Evolutionary conservation across 2,329 filamentous ascomycete species (phyloP).

Genomic region (Metarhizium brunneum): DNA sequence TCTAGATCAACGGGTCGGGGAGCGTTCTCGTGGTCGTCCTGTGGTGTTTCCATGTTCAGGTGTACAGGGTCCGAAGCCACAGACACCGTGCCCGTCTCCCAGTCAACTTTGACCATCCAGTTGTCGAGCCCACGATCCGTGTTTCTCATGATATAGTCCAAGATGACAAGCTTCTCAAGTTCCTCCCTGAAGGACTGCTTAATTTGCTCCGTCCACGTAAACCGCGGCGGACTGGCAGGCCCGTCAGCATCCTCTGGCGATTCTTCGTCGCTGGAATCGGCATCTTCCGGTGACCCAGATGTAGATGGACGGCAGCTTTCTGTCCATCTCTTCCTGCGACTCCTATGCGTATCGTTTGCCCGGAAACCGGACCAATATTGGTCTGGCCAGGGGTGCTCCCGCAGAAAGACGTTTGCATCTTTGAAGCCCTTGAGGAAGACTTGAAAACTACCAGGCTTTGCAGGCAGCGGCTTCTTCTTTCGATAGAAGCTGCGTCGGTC

Average conservation of each 20-base stretch:
- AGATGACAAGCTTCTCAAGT: slow-evolving; percentile 89
- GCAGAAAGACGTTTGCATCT: slow-evolving; percentile 89
- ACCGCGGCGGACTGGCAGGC: slow-evolving; percentile 45
- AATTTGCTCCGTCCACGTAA: slow-evolving; percentile 78
- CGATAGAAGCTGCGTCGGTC: slow-evolving; percentile 80
- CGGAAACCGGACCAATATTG: slow-evolving; percentile 67
- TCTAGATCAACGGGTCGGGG: slow-evolving; percentile 51
- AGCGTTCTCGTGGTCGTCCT: slow-evolving; percentile 30
- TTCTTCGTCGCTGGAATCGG: slow-evolving; percentile 55
- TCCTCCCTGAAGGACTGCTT: slow-evolving; percentile 93
- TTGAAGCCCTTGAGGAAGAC: slow-evolving; percentile 96
- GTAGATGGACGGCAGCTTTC: slow-evolving; percentile 66
- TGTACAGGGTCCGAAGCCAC: slow-evolving; percentile 74
- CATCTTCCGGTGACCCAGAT: slow-evolving; percentile 43
- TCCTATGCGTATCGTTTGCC: slow-evolving; percentile 55
- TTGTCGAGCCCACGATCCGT: slow-evolving; percentile 95
- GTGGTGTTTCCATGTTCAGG: slow-evolving; percentile 48
- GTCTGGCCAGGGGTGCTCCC: slow-evolving; percentile 95
- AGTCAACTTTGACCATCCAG: slow-evolving; percentile 98
- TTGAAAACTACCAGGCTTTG: slow-evolving; percentile 93
- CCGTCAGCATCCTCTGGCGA: slow-evolving; percentile 34
- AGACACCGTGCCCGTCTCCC: slow-evolving; percentile 69
- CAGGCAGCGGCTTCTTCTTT: slow-evolving; percentile 76
- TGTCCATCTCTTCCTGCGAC: slow-evolving; percentile 65
- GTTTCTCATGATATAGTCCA: slow-evolving; percentile 99